Percentiles rank a stretch among this genome's conserved stretches.
Evolutionary conservation across 768 basidiomycete genomes (phyloP).

Genomic region (Termitomyces sp.): DNA sequence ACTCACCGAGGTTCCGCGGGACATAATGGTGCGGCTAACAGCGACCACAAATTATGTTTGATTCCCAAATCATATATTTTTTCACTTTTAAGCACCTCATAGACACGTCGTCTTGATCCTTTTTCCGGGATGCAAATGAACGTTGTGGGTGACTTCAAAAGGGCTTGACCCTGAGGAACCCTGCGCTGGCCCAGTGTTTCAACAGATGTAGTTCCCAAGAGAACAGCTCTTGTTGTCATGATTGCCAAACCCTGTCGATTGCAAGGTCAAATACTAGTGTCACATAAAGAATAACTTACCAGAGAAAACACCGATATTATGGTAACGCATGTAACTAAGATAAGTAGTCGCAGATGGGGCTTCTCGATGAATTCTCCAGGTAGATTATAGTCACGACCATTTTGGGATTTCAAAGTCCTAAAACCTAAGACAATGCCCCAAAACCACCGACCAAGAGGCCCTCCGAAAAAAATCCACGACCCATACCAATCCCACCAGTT

Average conservation of each 20-base stretch:
- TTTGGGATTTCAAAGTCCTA: conserved; percentile 18
- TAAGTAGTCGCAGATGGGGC: conserved; percentile 29
- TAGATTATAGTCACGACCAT: conserved; percentile 5
- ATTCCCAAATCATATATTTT: conserved; percentile 34
- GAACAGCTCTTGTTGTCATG: conserved; percentile 19
- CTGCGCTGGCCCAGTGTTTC: conserved; percentile 17
- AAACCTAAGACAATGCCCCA: conserved; percentile 34
- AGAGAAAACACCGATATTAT: conserved; percentile 31
- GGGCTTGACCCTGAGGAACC: conserved; percentile 6
- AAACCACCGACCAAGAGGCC: conserved; percentile 37
- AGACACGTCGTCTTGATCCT: conserved; percentile 7
- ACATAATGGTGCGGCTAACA: conserved; percentile 2
- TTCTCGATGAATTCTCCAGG: conserved; percentile 28
- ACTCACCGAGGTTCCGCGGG: background rate
- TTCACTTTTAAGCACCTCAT: conserved; percentile 20
- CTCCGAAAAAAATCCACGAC: conserved; percentile 39
- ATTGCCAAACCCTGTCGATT: conserved; percentile 23
- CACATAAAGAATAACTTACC: conserved; percentile 19
- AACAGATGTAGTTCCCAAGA: conserved; percentile 30
- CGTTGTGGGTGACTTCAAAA: background rate
- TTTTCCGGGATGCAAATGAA: conserved; percentile 22
- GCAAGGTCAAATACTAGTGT: background rate
- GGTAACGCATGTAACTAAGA: conserved; percentile 19
- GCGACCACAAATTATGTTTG: conserved; percentile 23
- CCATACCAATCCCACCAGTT: conserved; percentile 40